Base-by-base conservation (phyloP, 192 early-diverging fungal species). In the Geranomyces variabilis region DNA sequence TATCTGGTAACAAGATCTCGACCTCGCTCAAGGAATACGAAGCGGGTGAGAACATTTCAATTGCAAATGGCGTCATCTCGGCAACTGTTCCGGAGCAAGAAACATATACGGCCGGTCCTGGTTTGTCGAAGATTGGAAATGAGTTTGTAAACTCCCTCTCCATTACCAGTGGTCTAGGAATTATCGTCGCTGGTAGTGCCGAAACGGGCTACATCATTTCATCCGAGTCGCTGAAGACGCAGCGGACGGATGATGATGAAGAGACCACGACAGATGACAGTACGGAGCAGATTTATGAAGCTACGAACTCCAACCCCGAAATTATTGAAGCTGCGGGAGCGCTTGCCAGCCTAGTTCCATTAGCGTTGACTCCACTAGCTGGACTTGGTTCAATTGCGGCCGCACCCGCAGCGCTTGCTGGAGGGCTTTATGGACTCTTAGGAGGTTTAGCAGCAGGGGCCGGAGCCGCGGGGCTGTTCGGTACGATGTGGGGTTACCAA, bases 171-270 rank as follows among this genome's bases (percentile, higher is more conserved):
- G 60, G 60, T 15, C 24, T 12, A 13, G 60, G 60, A 10, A 62
- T 62, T 34, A 33, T 34, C 7, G 60, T 62, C 8, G 22, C 33
- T 8, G 60, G 60, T 7, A 21, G 14, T 13, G 60, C 24, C 7
- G 33, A 26, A 15, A 36, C 30, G 10, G 60, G 26, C 29, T 62
- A 33, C 34, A 14, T 19, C 14, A 62, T 62, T 22, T 62, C 60
- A 9, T 28, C 60, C 22, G 10, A 34, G 26, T 10, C 8, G 10
- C 14, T 33, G 12, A 36, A 62, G 34, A 12, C 24, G 13, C 12
- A 34, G 29, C 8, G 22, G 13, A 33, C 24, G 13, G 60, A 62
- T 62, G 60, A 62, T 62, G 60, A 62, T 62, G 29, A 26, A 12
- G 22, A 62, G 34, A 12, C 24, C 12, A 26, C 24, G 56, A 24